Percentiles rank a stretch among this genome's conserved stretches.
Evolutionary conservation across 2,329 filamentous ascomycete species (phyloP).

Genomic region (Diaporthe australafricana): DNA sequence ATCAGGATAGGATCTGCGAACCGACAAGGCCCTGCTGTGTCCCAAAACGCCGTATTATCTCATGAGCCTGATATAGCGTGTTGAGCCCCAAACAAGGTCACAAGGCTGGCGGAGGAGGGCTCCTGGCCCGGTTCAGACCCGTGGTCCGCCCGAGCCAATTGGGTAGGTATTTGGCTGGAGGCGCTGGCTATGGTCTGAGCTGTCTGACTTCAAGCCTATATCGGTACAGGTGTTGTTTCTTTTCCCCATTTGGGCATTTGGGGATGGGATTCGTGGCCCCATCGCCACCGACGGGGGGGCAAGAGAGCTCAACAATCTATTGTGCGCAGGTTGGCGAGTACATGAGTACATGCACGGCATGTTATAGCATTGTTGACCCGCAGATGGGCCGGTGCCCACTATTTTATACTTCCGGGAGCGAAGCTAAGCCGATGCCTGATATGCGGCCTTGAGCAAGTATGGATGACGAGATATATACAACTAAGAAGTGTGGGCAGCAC

Average conservation of each 20-base stretch:
- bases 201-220: not conserved
- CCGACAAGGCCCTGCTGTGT: not conserved
- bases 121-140: not conserved
- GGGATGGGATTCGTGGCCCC: conserved; percentile 3
- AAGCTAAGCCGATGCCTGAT: conserved; percentile 1
- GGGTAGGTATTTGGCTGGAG: not conserved
- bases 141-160: not conserved
- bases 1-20: conserved; percentile 2
- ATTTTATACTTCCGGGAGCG: conserved; percentile 17
- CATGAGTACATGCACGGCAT: not conserved
- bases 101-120: not conserved
- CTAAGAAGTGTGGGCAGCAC: not conserved
- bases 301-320: not conserved
- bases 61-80: not conserved
- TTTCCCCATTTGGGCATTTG: not conserved
- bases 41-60: not conserved
- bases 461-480: not conserved
- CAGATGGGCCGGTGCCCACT: conserved; percentile 17
- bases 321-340: not conserved
- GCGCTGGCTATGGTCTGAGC: not conserved
- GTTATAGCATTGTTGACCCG: not conserved
- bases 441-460: not conserved
- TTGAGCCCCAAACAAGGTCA: not conserved
- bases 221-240: not conserved
- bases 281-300: not conserved